Conservation (phyloP, 768 basidiomycete genomes). For the Lenzites betulinus region DNA sequence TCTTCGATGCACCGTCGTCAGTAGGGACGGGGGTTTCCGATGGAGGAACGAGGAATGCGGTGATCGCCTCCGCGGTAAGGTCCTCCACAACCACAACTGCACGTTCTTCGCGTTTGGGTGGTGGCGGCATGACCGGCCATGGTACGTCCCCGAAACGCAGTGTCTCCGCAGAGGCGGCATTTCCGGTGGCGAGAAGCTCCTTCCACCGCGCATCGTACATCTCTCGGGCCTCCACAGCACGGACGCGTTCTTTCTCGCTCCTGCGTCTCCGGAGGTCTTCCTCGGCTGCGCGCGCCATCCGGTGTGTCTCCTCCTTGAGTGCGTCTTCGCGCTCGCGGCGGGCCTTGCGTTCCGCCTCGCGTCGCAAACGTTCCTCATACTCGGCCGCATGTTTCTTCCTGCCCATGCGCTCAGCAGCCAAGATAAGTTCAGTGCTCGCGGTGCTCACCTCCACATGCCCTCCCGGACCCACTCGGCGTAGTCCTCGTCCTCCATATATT, state of each 20-base stretch:
- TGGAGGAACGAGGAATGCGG: conserved; percentile 55
- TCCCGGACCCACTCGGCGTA: conserved; percentile 85
- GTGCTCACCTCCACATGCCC: conserved; percentile 79
- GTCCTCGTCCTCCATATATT: conserved; percentile 78
- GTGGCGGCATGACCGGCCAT: conserved; percentile 56
- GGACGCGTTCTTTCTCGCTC: conserved; percentile 46
- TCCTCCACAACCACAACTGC: conserved; percentile 39
- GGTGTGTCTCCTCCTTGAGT: conserved; percentile 52
- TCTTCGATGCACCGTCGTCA: conserved; percentile 39
- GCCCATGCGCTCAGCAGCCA: neutral
- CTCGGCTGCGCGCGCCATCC: conserved; percentile 51
- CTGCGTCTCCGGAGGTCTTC: conserved; percentile 54
- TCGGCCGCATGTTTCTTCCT: conserved; percentile 72
- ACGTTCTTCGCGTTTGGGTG: neutral
- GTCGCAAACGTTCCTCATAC: conserved; percentile 60
- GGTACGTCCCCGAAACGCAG: conserved; percentile 65
- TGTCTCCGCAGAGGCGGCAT: conserved; percentile 21
- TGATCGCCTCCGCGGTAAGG: conserved; percentile 55
- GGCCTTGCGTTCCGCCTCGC: conserved; percentile 54
- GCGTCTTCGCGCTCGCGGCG: conserved; percentile 57
- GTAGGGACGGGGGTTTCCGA: neutral
- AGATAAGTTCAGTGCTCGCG: neutral
- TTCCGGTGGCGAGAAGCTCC: conserved; percentile 40
- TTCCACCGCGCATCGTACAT: conserved; percentile 64
- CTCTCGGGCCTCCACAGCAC: conserved; percentile 48